Conservation (phyloP, 768 basidiomycete genomes). For the Agrocybe pediades region DNA sequence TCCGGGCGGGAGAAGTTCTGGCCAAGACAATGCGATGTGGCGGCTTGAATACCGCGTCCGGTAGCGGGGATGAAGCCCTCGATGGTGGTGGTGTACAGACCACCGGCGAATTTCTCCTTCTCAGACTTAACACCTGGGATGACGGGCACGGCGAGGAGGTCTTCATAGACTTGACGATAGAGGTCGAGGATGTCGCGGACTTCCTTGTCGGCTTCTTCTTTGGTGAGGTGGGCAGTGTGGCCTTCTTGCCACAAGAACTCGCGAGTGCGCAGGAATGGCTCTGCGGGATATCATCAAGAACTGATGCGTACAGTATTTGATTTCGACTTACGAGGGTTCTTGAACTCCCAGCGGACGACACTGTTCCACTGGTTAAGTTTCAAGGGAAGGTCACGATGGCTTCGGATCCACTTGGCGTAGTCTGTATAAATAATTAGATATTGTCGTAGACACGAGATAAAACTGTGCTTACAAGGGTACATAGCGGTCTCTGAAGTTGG, state of each 20-base stretch:
- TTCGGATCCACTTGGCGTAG: conserved; percentile 99
- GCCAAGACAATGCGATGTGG: conserved; percentile 96
- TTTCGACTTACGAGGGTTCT: conserved; percentile 80
- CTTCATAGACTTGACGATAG: conserved; percentile 94
- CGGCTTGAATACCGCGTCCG: conserved; percentile 96
- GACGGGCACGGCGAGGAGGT: conserved; percentile 96
- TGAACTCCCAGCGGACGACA: conserved; percentile 99
- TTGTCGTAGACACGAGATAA: too few species aligned
- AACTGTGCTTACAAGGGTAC: conserved; percentile 83
- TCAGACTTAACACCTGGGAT: conserved; percentile 97
- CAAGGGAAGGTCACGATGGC: conserved; percentile 93
- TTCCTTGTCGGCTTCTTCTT: conserved; percentile 88
- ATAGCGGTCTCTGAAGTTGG: conserved; percentile 99
- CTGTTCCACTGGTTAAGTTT: conserved; percentile 99
- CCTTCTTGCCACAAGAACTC: conserved; percentile 99
- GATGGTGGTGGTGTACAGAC: conserved; percentile 95
- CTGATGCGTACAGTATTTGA: not conserved
- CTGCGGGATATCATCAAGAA: conserved; percentile 32
- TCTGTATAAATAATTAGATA: conserved; percentile 45
- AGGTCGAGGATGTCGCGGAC: conserved; percentile 94
- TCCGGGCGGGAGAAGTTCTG: conserved; percentile 96
- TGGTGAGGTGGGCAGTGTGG: conserved; percentile 92
- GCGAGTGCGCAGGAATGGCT: conserved; percentile 98
- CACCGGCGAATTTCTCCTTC: conserved; percentile 99
- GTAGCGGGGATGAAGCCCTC: conserved; percentile 98